These are phyloP conservation scores for Plasmodium vivax DNA, from an alignment of 169 alveolate species.

Conservation along the genomic window DNA sequence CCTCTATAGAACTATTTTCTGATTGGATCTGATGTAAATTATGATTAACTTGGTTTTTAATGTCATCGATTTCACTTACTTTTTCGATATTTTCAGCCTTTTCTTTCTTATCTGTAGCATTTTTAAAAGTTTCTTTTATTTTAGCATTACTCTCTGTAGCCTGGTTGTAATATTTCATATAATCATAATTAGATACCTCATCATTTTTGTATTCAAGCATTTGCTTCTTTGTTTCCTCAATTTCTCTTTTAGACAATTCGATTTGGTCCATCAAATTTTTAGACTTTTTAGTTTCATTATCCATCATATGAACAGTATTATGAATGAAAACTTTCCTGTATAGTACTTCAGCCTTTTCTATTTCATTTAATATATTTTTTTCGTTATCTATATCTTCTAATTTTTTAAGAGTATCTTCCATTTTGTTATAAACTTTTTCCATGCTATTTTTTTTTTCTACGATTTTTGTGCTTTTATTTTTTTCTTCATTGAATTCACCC, in stretches of 20 bases:
- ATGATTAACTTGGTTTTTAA: background rate
- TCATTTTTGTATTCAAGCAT: background rate
- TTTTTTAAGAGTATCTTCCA: background rate
- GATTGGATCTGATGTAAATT: background rate
- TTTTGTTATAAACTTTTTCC: background rate
- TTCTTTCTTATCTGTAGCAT: background rate
- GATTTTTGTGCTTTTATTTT: background rate
- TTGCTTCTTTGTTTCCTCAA: background rate
- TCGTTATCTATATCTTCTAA: background rate
- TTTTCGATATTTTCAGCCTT: background rate
- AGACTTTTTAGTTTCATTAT: background rate
- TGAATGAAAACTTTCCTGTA: background rate
- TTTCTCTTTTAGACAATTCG: background rate
- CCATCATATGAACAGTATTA: background rate
- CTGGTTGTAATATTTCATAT: background rate
- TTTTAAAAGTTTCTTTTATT: background rate
- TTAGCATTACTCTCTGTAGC: background rate
- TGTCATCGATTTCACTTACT: background rate
- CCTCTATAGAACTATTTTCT: background rate
- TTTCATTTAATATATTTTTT: background rate
- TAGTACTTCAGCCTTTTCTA: background rate
- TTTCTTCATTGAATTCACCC: background rate
- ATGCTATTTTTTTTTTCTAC: background rate
- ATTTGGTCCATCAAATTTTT: background rate
- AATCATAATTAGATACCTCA: background rate